Evolutionary conservation across 805 yeast species (phyloP).

Genomic region (Suhomyces prunicola): DNA sequence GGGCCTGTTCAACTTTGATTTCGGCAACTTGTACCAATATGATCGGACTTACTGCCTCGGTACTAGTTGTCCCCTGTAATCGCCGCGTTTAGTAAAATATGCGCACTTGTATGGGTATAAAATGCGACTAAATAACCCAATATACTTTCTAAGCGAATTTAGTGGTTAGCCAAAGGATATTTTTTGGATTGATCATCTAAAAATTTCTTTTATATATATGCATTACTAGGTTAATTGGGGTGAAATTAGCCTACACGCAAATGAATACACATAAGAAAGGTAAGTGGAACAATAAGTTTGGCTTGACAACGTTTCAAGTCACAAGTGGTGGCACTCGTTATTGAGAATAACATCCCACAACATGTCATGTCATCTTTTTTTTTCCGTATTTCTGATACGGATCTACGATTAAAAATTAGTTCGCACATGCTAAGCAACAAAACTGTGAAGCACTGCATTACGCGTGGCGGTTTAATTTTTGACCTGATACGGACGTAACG

Average conservation of each 20-base stretch:
- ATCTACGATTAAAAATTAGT: background rate
- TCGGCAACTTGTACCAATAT: background rate
- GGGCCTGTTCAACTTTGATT: background rate
- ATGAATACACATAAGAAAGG: background rate
- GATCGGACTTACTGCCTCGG: background rate
- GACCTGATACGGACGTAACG: background rate
- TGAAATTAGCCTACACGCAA: background rate
- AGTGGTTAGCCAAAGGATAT: background rate
- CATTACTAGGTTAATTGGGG: background rate
- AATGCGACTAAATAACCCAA: background rate
- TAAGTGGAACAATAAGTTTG: background rate
- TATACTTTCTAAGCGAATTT: background rate
- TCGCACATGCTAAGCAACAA: background rate
- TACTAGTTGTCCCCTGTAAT: background rate
- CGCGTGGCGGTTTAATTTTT: background rate
- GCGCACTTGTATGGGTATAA: background rate
- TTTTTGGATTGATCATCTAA: background rate
- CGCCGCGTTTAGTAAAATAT: background rate
- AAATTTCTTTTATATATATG: background rate
- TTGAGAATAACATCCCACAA: background rate
- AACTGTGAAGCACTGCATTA: background rate
- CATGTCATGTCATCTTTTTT: background rate
- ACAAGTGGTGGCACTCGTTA: background rate
- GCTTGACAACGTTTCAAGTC: background rate
- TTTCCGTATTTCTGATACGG: background rate